These are phyloP conservation scores for Citrus reticulata DNA, from an alignment of 345 rosid genomes.

Conservation along the genomic window DNA sequence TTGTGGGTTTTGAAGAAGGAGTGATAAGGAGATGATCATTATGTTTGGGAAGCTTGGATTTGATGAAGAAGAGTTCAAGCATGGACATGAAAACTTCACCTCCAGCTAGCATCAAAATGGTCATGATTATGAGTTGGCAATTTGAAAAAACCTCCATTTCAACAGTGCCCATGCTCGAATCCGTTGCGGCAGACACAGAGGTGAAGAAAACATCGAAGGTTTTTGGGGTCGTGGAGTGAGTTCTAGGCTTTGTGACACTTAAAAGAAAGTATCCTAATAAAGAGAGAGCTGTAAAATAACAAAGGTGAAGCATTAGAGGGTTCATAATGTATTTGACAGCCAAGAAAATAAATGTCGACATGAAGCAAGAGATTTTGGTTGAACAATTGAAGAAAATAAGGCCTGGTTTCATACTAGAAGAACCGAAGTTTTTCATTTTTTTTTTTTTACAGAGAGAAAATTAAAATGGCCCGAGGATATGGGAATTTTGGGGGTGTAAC, in stretches of 20 bases:
- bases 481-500: no score
- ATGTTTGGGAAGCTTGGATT: not conserved
- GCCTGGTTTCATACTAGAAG: not conserved
- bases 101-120: conserved; percentile 52
- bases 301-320: conserved; percentile 33
- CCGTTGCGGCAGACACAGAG: conserved; percentile 57
- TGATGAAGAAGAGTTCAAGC: conserved; percentile 19
- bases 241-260: conserved; percentile 35
- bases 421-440: not conserved
- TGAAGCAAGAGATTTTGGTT: not conserved
- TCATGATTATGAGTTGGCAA: conserved; percentile 49
- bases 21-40: not conserved
- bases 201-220: conserved; percentile 65
- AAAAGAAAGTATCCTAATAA: conserved; percentile 33
- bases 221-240: conserved; percentile 20
- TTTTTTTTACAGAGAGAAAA: no score
- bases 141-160: conserved; percentile 87
- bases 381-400: not conserved
- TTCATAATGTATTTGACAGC: not conserved
- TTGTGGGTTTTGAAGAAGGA: no score
- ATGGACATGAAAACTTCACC: conserved; percentile 68
- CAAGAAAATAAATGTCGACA: not conserved
- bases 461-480: no score
- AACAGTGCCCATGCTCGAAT: conserved; percentile 71
- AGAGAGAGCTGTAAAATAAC: conserved; percentile 38